These are phyloP conservation scores for Mortierella hygrophila DNA, from an alignment of 192 early-diverging fungal species.

Conservation along the genomic window DNA sequence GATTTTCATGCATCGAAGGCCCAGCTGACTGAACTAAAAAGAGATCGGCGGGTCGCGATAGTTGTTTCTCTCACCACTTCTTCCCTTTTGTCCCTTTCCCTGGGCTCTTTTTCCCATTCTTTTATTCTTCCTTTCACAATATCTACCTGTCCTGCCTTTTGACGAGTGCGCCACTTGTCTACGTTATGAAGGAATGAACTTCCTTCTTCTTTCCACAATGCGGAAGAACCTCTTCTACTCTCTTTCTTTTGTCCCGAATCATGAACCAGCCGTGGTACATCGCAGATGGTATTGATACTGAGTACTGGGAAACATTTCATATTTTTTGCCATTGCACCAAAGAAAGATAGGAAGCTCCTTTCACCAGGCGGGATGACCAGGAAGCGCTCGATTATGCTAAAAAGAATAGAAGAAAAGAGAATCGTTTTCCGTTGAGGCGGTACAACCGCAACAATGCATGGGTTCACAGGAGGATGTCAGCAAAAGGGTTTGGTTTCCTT, in stretches of 20 bases:
- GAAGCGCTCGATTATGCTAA: slow-evolving; percentile 4
- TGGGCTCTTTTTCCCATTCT: background rate
- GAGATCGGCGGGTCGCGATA: slow-evolving; percentile 9
- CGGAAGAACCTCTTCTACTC: slow-evolving; percentile 6
- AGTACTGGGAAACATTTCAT: background rate
- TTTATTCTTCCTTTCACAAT: background rate
- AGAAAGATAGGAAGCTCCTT: background rate
- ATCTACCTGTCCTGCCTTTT: background rate
- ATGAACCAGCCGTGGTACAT: background rate
- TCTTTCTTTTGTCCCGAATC: background rate
- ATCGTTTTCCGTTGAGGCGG: slow-evolving; percentile 2
- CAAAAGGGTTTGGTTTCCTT: background rate
- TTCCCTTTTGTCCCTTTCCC: background rate
- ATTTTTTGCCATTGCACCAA: background rate
- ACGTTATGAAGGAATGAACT: background rate
- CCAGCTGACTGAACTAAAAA: background rate
- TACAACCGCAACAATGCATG: slow-evolving; percentile 7
- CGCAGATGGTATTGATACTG: background rate
- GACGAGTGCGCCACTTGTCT: background rate
- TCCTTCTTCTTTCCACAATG: background rate
- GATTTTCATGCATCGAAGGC: slow-evolving; percentile 16
- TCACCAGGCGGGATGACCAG: background rate
- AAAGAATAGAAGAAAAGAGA: background rate
- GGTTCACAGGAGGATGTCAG: background rate
- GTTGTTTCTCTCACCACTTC: slow-evolving; percentile 16